A percentile compares a stretch with the other conserved stretches of the same genome.
Evolutionary conservation across 1,139 yeast species (phyloP).

Genomic region (Pichia sp.): DNA sequence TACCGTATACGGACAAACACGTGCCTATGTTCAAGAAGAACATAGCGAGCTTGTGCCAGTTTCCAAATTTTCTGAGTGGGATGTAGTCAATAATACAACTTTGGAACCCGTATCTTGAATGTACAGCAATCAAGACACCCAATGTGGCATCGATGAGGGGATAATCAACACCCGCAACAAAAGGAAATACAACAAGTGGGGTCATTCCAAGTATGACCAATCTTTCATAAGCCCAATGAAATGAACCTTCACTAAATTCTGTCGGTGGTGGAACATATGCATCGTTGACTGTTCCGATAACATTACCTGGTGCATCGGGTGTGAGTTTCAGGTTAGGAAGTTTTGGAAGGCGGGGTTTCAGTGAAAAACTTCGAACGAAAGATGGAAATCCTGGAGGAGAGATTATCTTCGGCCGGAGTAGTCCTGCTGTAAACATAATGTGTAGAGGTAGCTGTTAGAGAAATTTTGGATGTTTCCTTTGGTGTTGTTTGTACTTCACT

Average conservation of each 20-base stretch:
- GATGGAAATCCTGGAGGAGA: not conserved
- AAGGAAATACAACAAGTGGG: conserved; percentile 62
- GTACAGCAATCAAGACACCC: conserved; percentile 53
- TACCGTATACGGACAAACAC: conserved; percentile 58
- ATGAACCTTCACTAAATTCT: conserved; percentile 55
- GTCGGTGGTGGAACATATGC: conserved; percentile 60
- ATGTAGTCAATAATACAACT: conserved; percentile 78
- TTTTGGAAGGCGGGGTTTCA: conserved; percentile 20
- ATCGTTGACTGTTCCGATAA: conserved; percentile 73
- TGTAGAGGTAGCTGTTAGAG: no score
- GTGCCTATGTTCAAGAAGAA: conserved; percentile 62
- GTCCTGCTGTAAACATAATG: conserved; percentile 4
- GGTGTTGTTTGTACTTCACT: no score
- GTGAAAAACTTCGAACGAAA: conserved; percentile 11
- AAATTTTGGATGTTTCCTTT: no score
- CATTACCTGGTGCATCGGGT: conserved; percentile 49
- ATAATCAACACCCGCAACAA: conserved; percentile 49
- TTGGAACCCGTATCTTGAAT: conserved; percentile 68
- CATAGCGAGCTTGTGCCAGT: conserved; percentile 58
- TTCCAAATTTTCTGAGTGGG: conserved; percentile 68
- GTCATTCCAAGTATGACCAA: conserved; percentile 53
- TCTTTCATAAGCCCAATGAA: conserved; percentile 72
- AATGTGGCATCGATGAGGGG: conserved; percentile 56
- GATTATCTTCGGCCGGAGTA: conserved; percentile 12
- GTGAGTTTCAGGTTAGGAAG: conserved; percentile 17